phyloP scores from a whole-genome alignment of 2,329 filamentous ascomycete species.

The Paramyrothecium sp. region DNA sequence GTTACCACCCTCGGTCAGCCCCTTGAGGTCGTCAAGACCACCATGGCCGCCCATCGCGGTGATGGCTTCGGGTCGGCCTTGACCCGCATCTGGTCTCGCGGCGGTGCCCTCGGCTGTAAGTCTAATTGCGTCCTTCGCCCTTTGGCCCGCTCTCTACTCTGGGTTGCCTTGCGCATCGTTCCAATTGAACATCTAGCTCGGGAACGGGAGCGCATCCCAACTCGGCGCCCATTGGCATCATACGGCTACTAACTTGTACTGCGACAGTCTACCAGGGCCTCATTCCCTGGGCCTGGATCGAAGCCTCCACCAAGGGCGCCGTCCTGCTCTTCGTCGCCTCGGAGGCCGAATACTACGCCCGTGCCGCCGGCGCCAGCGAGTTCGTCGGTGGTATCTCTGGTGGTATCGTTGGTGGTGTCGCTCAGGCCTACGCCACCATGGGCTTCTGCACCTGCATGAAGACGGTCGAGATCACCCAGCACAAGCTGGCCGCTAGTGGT shows the following conservation, averaged over 20 bases:
- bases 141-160: not conserved
- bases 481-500: conserved; percentile 84
- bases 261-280: conserved; percentile 93
- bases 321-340: conserved; percentile 98
- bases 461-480: conserved; percentile 99
- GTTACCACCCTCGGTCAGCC: conserved; percentile 70
- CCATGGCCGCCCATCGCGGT: conserved; percentile 94
- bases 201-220: too few relatives aligned
- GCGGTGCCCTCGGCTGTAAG: conserved; percentile 92
- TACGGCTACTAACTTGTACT: conserved; percentile 17
- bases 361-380: conserved; percentile 76
- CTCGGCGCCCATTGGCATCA: too few relatives aligned
- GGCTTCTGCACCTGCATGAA: conserved; percentile 99
- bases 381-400: conserved; percentile 87
- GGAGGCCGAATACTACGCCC: conserved; percentile 95
- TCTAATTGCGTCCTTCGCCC: conserved; percentile 19
- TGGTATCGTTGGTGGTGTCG: conserved; percentile 91
- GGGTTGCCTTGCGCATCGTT: too few relatives aligned
- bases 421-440: conserved; percentile 99
- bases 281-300: conserved; percentile 99
- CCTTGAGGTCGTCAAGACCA: conserved; percentile 98
- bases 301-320: conserved; percentile 98
- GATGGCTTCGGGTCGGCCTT: conserved; percentile 84
- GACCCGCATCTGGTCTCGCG: conserved; percentile 86
- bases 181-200: too few relatives aligned